Conservation (phyloP, 208 protist genomes). For the Paratrypanosoma confusum region DNA sequence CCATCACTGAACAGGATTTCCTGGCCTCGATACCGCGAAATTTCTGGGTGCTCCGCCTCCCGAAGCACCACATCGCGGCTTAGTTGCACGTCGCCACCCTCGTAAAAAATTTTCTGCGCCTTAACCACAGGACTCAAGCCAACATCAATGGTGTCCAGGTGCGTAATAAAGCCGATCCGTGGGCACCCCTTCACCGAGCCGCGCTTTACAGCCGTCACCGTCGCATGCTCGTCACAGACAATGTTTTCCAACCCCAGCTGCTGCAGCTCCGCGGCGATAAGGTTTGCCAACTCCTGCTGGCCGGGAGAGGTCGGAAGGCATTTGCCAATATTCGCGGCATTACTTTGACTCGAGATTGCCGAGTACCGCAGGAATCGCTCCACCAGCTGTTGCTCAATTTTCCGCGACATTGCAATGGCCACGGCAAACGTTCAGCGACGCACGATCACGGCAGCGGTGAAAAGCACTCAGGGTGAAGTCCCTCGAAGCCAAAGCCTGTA, state of each 20-base stretch:
- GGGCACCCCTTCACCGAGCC: slow-evolving; percentile 44
- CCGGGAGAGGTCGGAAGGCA: slow-evolving; percentile 60
- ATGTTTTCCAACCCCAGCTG: slow-evolving; percentile 25
- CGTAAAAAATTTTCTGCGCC: slow-evolving; percentile 59
- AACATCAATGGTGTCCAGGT: slow-evolving; percentile 76
- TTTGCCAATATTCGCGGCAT: slow-evolving; percentile 37
- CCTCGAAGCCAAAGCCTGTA: too few relatives aligned
- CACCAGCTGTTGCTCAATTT: slow-evolving; percentile 43
- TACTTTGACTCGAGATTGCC: slow-evolving; percentile 58
- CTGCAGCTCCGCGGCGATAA: slow-evolving; percentile 56
- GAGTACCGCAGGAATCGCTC: slow-evolving; percentile 75
- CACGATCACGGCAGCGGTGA: too few relatives aligned
- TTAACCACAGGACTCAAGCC: slow-evolving; percentile 57
- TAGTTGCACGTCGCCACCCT: slow-evolving; percentile 60
- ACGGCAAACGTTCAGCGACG: too few relatives aligned
- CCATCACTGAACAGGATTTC: slow-evolving; percentile 81
- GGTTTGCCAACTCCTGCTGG: slow-evolving; percentile 71
- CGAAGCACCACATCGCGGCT: slow-evolving; percentile 66
- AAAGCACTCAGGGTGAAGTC: too few relatives aligned
- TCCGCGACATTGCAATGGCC: slow-evolving; percentile 11
- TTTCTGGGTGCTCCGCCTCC: slow-evolving; percentile 51
- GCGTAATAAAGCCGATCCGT: slow-evolving; percentile 73
- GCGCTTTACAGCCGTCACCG: slow-evolving; percentile 63
- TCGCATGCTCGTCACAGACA: slow-evolving; percentile 55
- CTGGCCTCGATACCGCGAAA: slow-evolving; percentile 56